Percentiles rank a stretch among this genome's conserved stretches.
Evolutionary conservation across 1,284 basidiomycete genomes (phyloP).

Genomic region (Kalmanozyma brasiliensis): DNA sequence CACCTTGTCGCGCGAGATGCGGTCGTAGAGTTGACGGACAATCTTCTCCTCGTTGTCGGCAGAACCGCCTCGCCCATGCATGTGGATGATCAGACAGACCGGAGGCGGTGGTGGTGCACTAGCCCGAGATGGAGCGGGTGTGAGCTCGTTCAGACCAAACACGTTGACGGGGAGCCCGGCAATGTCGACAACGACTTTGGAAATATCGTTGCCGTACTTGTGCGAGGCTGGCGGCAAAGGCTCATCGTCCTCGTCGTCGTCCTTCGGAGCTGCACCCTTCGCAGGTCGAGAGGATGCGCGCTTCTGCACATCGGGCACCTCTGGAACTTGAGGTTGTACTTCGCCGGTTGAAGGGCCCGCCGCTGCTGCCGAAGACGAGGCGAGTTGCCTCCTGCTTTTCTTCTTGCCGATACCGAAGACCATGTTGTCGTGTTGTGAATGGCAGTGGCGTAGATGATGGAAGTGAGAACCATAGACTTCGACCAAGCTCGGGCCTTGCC

Average conservation of each 20-base stretch:
- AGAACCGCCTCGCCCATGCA: slow-evolving; percentile 62
- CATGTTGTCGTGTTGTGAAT: slow-evolving; percentile 11
- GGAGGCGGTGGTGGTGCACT: slow-evolving; percentile 51
- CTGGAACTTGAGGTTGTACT: too few species aligned
- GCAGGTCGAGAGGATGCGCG: slow-evolving; percentile 14
- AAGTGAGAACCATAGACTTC: neutral
- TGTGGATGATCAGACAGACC: slow-evolving; percentile 59
- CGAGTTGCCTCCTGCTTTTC: slow-evolving; percentile 25
- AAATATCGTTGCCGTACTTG: slow-evolving; percentile 39
- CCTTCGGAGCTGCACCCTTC: neutral
- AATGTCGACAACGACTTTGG: slow-evolving; percentile 47
- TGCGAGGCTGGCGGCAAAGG: slow-evolving; percentile 3
- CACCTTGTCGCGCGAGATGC: slow-evolving; percentile 35
- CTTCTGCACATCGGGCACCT: slow-evolving; percentile 1
- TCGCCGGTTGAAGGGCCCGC: slow-evolving; percentile 1
- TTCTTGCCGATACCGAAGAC: slow-evolving; percentile 41
- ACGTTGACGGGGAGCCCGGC: slow-evolving; percentile 63
- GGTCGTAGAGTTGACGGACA: slow-evolving; percentile 57
- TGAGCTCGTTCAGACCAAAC: slow-evolving; percentile 60
- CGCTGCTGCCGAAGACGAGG: slow-evolving; percentile 6
- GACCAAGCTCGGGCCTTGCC: too few species aligned
- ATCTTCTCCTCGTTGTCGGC: slow-evolving; percentile 60
- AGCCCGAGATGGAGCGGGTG: slow-evolving; percentile 42
- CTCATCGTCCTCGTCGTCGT: slow-evolving; percentile 1
- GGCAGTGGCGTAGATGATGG: neutral